phyloP scores from a whole-genome alignment of 202 grass and related monocot species.

The Tripidium arundinaceum region DNA sequence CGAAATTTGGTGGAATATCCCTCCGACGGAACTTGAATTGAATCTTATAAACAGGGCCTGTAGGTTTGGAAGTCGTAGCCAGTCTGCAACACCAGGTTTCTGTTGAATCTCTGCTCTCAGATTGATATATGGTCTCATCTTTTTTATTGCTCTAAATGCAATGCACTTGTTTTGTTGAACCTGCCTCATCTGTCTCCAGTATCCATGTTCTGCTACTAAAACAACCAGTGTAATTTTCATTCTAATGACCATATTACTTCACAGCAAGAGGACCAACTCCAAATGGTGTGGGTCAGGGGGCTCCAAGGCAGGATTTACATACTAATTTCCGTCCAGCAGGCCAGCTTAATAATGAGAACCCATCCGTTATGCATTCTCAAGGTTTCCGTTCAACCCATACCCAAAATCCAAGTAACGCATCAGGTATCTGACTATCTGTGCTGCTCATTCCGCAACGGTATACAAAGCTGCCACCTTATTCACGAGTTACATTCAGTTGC shows the following conservation, averaged over 20 bases:
- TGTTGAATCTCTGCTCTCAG: neutral
- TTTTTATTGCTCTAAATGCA: neutral
- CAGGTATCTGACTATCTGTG: conserved; percentile 37
- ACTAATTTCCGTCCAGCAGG: conserved; percentile 41
- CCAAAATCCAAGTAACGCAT: conserved; percentile 32
- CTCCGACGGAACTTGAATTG: conserved; percentile 77
- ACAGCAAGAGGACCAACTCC: conserved; percentile 59
- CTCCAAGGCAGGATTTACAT: conserved; percentile 55
- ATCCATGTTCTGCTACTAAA: neutral
- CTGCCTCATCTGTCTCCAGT: neutral
- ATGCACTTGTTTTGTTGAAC: neutral
- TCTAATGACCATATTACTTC: conserved; percentile 19
- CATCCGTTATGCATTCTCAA: conserved; percentile 35
- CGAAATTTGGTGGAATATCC: conserved; percentile 94
- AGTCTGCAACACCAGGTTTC: conserved; percentile 53
- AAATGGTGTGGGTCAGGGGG: conserved; percentile 35
- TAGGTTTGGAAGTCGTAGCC: conserved; percentile 36
- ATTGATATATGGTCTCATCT: neutral
- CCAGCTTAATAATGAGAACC: conserved; percentile 51
- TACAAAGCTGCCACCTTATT: conserved; percentile 3
- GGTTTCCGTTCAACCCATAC: conserved; percentile 40
- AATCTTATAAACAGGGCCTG: conserved; percentile 73
- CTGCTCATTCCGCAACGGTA: neutral
- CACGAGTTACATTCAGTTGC: conserved; percentile 30
- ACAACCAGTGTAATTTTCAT: neutral